Conservation (phyloP, 163 green algal genomes). For the Coccomyxa subellipsoidea region DNA sequence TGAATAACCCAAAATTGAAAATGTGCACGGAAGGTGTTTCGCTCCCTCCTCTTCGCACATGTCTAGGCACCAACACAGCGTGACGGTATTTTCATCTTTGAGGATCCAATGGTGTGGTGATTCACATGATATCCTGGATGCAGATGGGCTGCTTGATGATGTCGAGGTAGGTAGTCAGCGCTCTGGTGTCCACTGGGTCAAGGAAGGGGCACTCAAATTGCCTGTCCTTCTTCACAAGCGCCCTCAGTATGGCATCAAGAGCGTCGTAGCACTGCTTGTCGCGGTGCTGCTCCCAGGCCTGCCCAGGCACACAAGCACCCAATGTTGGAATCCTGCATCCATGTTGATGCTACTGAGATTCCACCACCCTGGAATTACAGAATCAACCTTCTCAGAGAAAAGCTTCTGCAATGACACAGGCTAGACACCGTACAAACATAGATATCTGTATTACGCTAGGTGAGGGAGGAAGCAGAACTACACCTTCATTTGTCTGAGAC, state of each 20-base stretch:
- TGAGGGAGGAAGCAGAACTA: no score
- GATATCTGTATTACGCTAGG: no score
- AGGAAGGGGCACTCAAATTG: not conserved
- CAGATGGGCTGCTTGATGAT: slow-evolving; percentile 15
- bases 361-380: no score
- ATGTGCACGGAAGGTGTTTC: no score
- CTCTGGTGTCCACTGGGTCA: not conserved
- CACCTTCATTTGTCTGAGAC: not conserved
- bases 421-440: no score
- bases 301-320: not conserved
- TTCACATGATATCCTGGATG: slow-evolving; percentile 9
- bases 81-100: not conserved
- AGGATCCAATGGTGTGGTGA: not conserved
- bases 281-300: not conserved
- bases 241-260: not conserved
- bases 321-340: no score
- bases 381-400: no score
- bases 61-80: no score
- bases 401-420: no score
- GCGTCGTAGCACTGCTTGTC: not conserved
- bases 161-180: not conserved
- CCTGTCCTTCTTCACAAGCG: not conserved
- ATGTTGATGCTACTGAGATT: no score
- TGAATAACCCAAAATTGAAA: no score
- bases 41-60: no score